phyloP scores from a whole-genome alignment of 169 alveolate species.

The Babesia bovis region DNA sequence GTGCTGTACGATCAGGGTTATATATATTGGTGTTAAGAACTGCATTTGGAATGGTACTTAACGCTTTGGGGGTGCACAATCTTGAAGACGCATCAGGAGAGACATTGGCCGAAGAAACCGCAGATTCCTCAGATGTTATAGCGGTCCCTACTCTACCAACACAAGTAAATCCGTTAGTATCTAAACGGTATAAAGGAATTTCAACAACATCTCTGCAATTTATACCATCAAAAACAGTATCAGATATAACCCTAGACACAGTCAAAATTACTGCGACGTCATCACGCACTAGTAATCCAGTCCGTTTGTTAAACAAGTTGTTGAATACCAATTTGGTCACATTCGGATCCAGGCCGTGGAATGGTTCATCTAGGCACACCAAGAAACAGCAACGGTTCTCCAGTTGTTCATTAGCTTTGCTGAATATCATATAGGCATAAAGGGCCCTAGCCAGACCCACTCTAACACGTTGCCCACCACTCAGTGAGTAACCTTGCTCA shows the following conservation, averaged over 20 bases:
- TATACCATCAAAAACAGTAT: slow-evolving; percentile 3
- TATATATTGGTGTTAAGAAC: not conserved
- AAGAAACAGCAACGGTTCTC: slow-evolving; percentile 56
- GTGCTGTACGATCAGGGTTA: not conserved
- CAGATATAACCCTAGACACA: slow-evolving; percentile 2
- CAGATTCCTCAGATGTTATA: not conserved
- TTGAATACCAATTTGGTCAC: not conserved
- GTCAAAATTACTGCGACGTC: slow-evolving; percentile 32
- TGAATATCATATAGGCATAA: slow-evolving; percentile 68
- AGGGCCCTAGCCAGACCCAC: slow-evolving; percentile 89
- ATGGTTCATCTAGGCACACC: slow-evolving; percentile 51
- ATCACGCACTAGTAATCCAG: slow-evolving; percentile 22
- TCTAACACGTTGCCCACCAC: slow-evolving; percentile 92
- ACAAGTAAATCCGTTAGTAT: not conserved
- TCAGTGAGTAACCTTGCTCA: slow-evolving; percentile 59
- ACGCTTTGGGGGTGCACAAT: not conserved
- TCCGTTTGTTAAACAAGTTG: slow-evolving; percentile 12
- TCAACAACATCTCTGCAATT: not conserved
- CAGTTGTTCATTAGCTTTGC: slow-evolving; percentile 45
- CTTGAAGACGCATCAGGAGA: not conserved
- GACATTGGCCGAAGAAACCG: not conserved
- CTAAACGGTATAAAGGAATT: not conserved
- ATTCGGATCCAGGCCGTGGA: slow-evolving; percentile 39
- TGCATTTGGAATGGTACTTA: not conserved
- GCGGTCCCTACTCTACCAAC: not conserved